Conservation (phyloP, 208 protist genomes). For the Trypanosoma theileri region DNA sequence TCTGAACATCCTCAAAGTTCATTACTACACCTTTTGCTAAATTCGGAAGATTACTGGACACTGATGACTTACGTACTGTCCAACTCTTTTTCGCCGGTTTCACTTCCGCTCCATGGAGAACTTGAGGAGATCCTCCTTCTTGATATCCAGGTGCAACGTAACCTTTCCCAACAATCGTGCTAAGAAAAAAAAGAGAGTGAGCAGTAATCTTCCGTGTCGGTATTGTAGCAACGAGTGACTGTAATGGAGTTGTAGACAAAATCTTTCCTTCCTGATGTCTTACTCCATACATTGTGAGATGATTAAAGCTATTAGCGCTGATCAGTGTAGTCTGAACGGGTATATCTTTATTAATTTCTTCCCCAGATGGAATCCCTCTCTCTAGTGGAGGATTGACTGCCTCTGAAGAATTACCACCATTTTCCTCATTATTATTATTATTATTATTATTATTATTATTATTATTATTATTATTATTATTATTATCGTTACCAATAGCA, state of each 20-base stretch:
- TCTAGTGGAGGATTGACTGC: not conserved
- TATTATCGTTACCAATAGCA: not conserved
- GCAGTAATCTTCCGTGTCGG: slow-evolving; percentile 74
- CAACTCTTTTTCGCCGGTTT: slow-evolving; percentile 3
- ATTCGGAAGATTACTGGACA: not conserved
- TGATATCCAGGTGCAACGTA: slow-evolving; percentile 17
- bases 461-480: not conserved
- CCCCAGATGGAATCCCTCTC: slow-evolving; percentile 1
- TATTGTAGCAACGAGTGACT: slow-evolving; percentile 65
- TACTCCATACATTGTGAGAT: slow-evolving; percentile 68
- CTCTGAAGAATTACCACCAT: not conserved
- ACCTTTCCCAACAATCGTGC: slow-evolving; percentile 35
- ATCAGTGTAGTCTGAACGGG: slow-evolving; percentile 76
- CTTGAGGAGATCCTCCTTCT: not conserved
- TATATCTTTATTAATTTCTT: slow-evolving; percentile 23
- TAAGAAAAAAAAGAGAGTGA: slow-evolving; percentile 60
- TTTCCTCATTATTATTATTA: not conserved
- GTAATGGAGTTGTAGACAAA: slow-evolving; percentile 55
- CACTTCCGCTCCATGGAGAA: slow-evolving; percentile 1
- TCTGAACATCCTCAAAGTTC: slow-evolving; percentile 1
- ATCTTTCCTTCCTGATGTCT: slow-evolving; percentile 68
- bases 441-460: slow-evolving; percentile 5
- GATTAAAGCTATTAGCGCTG: slow-evolving; percentile 75
- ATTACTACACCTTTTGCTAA: not conserved
- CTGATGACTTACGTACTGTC: not conserved